Evolutionary conservation across 305 asterid species (phyloP), one percentile per base, ranked within the genome.

Genomic region (Petunia hybrid): DNA sequence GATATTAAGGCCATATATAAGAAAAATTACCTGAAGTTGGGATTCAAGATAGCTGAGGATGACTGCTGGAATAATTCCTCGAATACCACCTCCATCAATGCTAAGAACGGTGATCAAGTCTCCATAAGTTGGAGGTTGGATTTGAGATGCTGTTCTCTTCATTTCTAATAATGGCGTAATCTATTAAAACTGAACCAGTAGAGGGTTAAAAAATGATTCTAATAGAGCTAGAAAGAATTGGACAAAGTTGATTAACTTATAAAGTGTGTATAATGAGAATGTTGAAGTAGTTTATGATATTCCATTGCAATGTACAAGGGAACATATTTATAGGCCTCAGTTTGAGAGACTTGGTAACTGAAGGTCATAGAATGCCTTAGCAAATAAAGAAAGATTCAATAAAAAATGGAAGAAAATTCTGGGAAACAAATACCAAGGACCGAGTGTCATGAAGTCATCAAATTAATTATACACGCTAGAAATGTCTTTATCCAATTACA

Each of bases 21-120:
- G 55, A 12, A 46, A 46, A 46, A 22, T 22, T 22, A 22, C 31
- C 85, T 88, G 86, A 61, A 85, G 87, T 71, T 83, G 82, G 2
- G 81, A 59, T 70, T 86, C 91, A 66, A 86, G 82, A 66, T 64
- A 81, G 6, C 13, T 85, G n/a, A 89, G 89, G 8, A 89, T 82
- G 3, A 81, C 83, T 4, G 85, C 91, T 3, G 91, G 92, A 76
- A 88, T 85, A 57, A 88, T 80, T 77, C 92, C 90, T 79, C 89
- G 76, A 22, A 87, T 41, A 4, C 92, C 92, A 64, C 92, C 90
- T 22, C 92, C 92, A 80, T 89, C 89, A 38, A 89, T 87, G 77
- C 88, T 84, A 10, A 89, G 85, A 76, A 89, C 40, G 8, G 85
- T 83, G 56, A 87, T 61, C 8, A 75, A 39, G 9, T 84, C 83